These are phyloP conservation scores for Starmerella potacharoeniae DNA, from an alignment of 805 yeast genomes.

Conservation along the genomic window DNA sequence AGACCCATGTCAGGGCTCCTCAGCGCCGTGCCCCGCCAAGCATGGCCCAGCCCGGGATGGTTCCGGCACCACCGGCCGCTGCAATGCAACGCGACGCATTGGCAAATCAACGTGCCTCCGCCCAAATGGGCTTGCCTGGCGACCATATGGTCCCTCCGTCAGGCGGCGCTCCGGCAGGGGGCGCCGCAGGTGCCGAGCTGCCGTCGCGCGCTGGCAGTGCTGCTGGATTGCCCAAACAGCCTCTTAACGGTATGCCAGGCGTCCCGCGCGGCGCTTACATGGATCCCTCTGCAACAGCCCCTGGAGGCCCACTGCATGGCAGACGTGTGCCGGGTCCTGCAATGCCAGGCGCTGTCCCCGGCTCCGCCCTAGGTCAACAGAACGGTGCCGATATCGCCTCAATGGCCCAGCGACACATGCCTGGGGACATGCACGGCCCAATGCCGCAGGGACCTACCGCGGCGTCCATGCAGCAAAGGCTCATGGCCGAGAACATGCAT, in stretches of 20 bases:
- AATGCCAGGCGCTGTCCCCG: not conserved
- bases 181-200: not conserved
- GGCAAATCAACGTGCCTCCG: not conserved
- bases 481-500: not conserved
- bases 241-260: not conserved
- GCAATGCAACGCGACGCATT: not conserved
- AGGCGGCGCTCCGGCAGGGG: not conserved
- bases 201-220: not conserved
- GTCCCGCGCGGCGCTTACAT: not conserved
- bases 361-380: not conserved
- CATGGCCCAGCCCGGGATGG: not conserved
- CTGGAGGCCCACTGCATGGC: not conserved
- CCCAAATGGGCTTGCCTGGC: not conserved
- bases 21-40: slow-evolving; percentile 1
- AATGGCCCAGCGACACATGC: not conserved
- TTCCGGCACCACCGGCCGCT: not conserved
- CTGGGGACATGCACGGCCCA: not conserved
- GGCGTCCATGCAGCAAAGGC: not conserved
- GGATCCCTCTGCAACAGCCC: not conserved
- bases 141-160: not conserved
- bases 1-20: not conserved
- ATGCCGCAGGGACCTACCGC: not conserved
- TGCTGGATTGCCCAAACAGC: not conserved
- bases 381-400: not conserved
- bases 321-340: not conserved